Conservation (phyloP, 163 green algal genomes). For the Scenedesmus sp. region DNA sequence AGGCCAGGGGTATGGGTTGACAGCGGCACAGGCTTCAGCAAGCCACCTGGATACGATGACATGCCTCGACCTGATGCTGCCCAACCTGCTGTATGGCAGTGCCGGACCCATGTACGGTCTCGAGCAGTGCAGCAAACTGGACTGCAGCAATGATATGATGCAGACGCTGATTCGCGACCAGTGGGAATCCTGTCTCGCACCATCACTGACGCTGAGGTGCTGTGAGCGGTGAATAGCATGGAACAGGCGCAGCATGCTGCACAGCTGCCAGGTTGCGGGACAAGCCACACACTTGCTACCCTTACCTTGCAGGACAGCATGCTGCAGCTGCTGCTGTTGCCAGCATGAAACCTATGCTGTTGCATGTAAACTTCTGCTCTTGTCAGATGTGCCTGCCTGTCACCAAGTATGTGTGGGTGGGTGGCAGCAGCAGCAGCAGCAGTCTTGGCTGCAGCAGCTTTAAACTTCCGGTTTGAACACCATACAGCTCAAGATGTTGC, state of each 20-base stretch:
- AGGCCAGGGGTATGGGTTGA: too few species aligned
- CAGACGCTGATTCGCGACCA: too few species aligned
- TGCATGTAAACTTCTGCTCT: not conserved
- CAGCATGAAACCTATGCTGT: not conserved
- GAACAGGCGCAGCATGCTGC: not conserved
- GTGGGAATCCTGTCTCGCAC: too few species aligned
- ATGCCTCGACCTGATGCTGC: too few species aligned
- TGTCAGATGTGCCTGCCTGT: too few species aligned
- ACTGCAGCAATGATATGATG: too few species aligned
- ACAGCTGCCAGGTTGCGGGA: not conserved
- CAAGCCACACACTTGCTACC: not conserved
- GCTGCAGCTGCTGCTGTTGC: not conserved
- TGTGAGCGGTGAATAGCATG: not conserved
- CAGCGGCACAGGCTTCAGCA: too few species aligned
- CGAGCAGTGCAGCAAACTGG: too few species aligned
- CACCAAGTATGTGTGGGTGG: not conserved
- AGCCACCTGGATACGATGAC: too few species aligned
- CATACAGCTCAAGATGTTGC: not conserved
- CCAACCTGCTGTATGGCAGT: too few species aligned
- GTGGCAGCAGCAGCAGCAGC: not conserved
- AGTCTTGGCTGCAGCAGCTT: not conserved
- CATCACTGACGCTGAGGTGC: not conserved
- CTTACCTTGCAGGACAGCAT: not conserved
- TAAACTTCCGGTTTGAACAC: not conserved
- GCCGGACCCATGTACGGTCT: too few species aligned